phyloP scores from a whole-genome alignment of 2,329 filamentous ascomycete genomes.

The Piedraia hortae region DNA sequence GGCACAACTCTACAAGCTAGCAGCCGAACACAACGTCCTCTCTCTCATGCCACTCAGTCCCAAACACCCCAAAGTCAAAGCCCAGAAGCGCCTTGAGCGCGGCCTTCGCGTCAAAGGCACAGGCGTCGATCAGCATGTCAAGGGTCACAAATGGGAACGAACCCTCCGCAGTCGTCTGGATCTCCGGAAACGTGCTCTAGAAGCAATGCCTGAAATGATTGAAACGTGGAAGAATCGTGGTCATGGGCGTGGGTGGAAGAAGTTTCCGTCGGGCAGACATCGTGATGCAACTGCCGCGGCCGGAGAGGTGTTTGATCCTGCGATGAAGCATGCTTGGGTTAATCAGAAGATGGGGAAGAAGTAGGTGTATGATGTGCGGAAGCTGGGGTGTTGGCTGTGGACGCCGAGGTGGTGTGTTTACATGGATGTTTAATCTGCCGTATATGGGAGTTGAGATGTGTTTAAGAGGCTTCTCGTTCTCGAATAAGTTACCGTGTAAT shows the following conservation, averaged over 20 bases:
- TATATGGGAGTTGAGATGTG: too few species aligned
- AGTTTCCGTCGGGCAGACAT: conserved; percentile 28
- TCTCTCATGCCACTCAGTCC: conserved; percentile 11
- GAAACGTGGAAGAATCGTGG: conserved; percentile 81
- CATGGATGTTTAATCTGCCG: too few species aligned
- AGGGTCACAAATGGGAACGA: conserved; percentile 84
- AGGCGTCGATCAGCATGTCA: conserved; percentile 70
- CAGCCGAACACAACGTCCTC: conserved; percentile 25
- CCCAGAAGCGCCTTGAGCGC: conserved; percentile 45
- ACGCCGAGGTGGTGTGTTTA: too few species aligned
- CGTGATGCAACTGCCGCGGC: conserved; percentile 1
- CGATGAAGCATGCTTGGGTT: conserved; percentile 4
- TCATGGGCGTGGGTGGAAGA: conserved; percentile 47
- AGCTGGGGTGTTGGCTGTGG: too few species aligned
- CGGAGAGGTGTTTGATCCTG: conserved; percentile 2
- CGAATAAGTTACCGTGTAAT: too few species aligned
- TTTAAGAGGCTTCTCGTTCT: too few species aligned
- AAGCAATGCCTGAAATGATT: conserved; percentile 81
- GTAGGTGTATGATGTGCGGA: neutral
- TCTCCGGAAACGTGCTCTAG: conserved; percentile 69
- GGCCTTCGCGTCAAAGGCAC: conserved; percentile 76
- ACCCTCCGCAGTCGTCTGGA: conserved; percentile 62
- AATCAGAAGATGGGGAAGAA: conserved; percentile 2
- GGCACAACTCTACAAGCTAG: conserved; percentile 72
- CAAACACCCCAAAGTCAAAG: conserved; percentile 27